Base-by-base conservation (phyloP, 495 filamentous ascomycete genomes). In the Aspergillus incahuasiensis region DNA sequence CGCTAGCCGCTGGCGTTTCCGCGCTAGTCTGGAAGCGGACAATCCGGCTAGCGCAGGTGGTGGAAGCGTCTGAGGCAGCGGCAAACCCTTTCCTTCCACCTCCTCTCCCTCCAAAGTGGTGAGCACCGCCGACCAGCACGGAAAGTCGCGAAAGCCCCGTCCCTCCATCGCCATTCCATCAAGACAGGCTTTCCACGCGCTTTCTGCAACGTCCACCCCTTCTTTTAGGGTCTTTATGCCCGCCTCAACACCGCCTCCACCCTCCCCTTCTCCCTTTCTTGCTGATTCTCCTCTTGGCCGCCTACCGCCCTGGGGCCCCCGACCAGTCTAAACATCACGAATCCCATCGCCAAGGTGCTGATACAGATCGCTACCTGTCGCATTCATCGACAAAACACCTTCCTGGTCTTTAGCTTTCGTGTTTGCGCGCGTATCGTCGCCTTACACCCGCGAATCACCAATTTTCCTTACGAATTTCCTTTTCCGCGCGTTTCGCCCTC, bases 131-230 rank as follows among this genome's bases (percentile, higher is more conserved):
- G 70, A 67, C 64, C 61, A 74, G 66, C 65, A 69, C 58, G 57
- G 60, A 60, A 64, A 68, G 71, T 72, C 74, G 74, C 72, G 73
- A 72, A 75, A 70, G 60, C 67, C 68, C 62, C 62, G 64, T 70
- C 71, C 68, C 68, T 69, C 69, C 70, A 76, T 74, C 74, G 61
- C 74, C 69, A 72, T 72, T 70, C 66, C 69, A 73, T 76, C 70
- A 64, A 71, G 67, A 64, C 63, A 58, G 54, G 41, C 57, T 66
- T 63, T 56, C 60, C 63, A 69, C 72, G 67, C 72, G 69, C 67
- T 58, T 63, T 65, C 57, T 60, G 42, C 68, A 63, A 63, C 71
- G 59, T 66, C 54, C 52, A 57, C 59, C 61, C n/a, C 56, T 61
- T 52, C 43, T 57, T 64, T 62, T 61, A 58, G 61, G 65, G 61